Base-by-base conservation (phyloP, 208 protist species). In the Leishmania arabica region DNA sequence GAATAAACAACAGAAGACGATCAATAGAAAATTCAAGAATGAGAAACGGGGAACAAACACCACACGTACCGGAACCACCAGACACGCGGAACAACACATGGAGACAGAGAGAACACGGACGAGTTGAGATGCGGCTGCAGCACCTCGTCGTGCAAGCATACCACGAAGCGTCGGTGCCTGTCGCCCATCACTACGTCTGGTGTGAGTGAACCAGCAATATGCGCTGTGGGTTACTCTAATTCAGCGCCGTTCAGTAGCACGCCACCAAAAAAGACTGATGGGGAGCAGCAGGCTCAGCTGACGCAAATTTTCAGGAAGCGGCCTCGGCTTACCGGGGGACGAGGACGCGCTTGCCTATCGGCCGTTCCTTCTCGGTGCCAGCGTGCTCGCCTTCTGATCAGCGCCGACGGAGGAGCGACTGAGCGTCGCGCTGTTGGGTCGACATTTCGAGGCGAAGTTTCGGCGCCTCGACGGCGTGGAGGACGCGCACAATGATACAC, bases 221-320 rank as follows among this genome's bases (percentile, higher is more conserved):
- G 27, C 56, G 7, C 21, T 13, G 1, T 6, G 9, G 56, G 56
- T 13, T 62, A 5, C 27, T 62, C 24, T 62, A 9, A 2, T n/a
- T 11, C 56, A 62, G 56, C 56, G 17, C 21, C 40, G 6, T 1
- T 78, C 53, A 83, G 73, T 83, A 78, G 53, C 77, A 65, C 51
- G 79, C 70, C 73, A 83, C 71, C 3, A 71, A 75, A 71, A 75
- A 19, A 27, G 45, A 6, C 37, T 40, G 1, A 1, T 2, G 21
- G 42, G 45, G 21, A 54, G 62, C 21, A 68, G 62, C 15, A 75
- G 11, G 7, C 74, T 64, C 6, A 79, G 53, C 8, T 68, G 80
- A 21, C 53, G 65, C 54, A 15, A 51, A 54, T 70, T 75, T 58
- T 83, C 54, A 40, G 79, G 79, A 42, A 83, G 60, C 64, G 42